Evolutionary conservation across 177 flowering plant species (phyloP), one percentile per base, ranked within the genome.

Genomic region (Vitis hybrid): DNA sequence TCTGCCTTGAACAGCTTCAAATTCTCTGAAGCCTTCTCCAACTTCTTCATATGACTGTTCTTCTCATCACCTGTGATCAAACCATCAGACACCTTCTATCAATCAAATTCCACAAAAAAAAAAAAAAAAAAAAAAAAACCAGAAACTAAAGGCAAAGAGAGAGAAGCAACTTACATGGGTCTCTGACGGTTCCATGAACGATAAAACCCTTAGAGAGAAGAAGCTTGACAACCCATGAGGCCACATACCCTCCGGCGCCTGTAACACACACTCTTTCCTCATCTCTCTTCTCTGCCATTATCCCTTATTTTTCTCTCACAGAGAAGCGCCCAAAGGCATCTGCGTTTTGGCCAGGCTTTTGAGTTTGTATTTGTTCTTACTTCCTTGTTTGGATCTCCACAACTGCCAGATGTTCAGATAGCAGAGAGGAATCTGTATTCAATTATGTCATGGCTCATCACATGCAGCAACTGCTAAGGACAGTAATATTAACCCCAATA

Each of bases 1-100:
- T 85, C 81, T 12, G 84, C 70, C 75, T 79, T 76, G 78, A 81
- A 79, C 18, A 84, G 75, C 13, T 72, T 22, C 72, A 84, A 60
- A 13, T 74, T 79, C 60, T 79, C 84, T 0, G 67, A 11, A 16
- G 83, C 81, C 1, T 78, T 72, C 29, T 82, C 82, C 67, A 82
- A 18, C 62, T 71, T 75, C 62, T 59, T 68, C 68, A 81, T 22
- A 57, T 84, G 85, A 33, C 66, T 77, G 71, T 78, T 72, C 71
- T 80, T 82, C 10, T 64, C 66, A 60, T 79, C 78, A n/a, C 59
- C 79, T 78, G 45, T 0, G 7, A 33, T 33, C 45, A 33, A 33
- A 33, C 45, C 45, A 33, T 33, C 45, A 33, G 45, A 33, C 7
- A 33, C 45, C 45, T 33, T 33, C 26, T 10, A 19, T 58, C 10